Evolutionary conservation across 2,329 filamentous ascomycete genomes (phyloP).

Genomic region (Colletotrichum sp.): DNA sequence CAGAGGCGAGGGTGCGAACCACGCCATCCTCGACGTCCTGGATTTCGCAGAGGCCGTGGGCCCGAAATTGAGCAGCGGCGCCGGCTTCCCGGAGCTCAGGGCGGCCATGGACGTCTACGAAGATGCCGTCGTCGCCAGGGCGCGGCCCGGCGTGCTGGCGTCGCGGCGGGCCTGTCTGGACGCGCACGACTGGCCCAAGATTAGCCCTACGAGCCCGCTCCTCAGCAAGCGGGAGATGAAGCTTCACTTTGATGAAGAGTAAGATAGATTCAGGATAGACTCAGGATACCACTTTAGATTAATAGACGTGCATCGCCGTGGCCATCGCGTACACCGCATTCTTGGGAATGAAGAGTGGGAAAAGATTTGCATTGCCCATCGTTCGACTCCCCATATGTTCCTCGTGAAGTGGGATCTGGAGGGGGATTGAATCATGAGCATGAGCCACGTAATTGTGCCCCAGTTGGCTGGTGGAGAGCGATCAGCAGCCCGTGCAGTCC

Average conservation of each 20-base stretch:
- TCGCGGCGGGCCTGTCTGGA: conserved; percentile 60
- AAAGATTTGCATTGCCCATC: not conserved
- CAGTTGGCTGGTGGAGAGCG: not conserved
- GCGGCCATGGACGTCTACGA: conserved; percentile 46
- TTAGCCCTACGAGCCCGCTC: conserved; percentile 40
- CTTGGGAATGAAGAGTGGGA: not conserved
- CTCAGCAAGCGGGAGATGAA: conserved; percentile 42
- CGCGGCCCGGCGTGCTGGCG: conserved; percentile 51
- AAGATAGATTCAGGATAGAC: not conserved
- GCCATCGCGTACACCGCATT: not conserved
- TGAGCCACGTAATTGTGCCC: not conserved
- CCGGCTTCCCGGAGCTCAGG: conserved; percentile 24
- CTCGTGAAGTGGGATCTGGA: conserved; percentile 1
- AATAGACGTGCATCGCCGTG: not conserved
- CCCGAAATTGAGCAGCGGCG: conserved; percentile 20
- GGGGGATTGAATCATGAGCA: not conserved
- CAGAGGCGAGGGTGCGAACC: conserved; percentile 63
- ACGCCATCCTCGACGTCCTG: conserved; percentile 57
- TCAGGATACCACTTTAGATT: not conserved
- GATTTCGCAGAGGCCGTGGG: conserved; percentile 43
- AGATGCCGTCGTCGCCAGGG: conserved; percentile 44
- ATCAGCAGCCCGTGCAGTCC: conserved; percentile 7
- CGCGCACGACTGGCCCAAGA: conserved; percentile 54
- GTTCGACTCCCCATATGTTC: not conserved
- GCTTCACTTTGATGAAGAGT: conserved; percentile 34